A percentile compares a stretch with the other conserved stretches of the same genome.
Conservation (phyloP, 352 stramenopile genomes). For the Phytophthora sp. region DNA sequence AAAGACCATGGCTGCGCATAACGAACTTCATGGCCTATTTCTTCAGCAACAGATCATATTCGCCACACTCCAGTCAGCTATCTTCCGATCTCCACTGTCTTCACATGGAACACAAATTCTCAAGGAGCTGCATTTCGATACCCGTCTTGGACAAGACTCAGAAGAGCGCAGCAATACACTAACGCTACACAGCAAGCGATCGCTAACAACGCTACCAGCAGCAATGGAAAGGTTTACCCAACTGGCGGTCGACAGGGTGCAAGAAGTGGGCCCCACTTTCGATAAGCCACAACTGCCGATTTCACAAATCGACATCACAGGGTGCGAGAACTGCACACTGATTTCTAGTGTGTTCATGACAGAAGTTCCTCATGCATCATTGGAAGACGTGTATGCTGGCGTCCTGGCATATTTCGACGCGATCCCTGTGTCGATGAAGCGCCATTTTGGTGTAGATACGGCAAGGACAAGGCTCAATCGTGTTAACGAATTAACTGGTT, state of each 20-base stretch:
- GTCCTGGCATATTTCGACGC: conserved; percentile 21
- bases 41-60: conserved; percentile 27
- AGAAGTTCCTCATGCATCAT: conserved; percentile 23
- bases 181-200: conserved; percentile 8
- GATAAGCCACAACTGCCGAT: conserved; percentile 3
- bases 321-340: conserved; percentile 17
- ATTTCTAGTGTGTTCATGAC: conserved; percentile 27
- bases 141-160: conserved; percentile 1
- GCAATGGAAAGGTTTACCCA: conserved; percentile 6
- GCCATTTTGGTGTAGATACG: conserved; percentile 11
- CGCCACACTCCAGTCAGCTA: conserved; percentile 16
- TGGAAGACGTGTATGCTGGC: conserved; percentile 21
- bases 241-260: conserved; percentile 7
- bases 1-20: neutral
- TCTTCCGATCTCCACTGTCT: conserved; percentile 16
- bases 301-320: conserved; percentile 20
- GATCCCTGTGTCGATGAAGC: conserved; percentile 12
- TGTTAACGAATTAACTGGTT: neutral
- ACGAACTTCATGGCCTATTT: conserved; percentile 9
- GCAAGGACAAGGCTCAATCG: conserved; percentile 10
- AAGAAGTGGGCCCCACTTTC: neutral
- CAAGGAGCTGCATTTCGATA: conserved; percentile 16
- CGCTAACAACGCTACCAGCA: conserved; percentile 1
- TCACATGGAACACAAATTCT: conserved; percentile 12
- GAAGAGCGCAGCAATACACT: neutral